Percentiles rank a stretch among this genome's conserved stretches.
Conservation (phyloP, 2,329 filamentous ascomycete species). For the Pseudonectria buxi region DNA sequence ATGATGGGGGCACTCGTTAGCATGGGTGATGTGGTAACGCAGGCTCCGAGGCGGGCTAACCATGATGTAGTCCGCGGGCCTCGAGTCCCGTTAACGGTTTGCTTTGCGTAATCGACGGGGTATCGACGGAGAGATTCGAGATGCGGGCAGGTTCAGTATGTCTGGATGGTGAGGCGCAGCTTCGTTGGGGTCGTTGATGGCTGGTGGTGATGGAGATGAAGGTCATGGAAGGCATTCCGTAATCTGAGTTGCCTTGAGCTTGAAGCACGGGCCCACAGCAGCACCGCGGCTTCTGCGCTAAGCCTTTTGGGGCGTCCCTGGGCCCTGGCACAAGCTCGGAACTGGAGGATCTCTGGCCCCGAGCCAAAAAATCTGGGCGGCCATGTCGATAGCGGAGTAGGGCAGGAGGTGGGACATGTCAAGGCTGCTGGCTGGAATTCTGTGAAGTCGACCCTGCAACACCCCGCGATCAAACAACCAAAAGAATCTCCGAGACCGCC, state of each 20-base stretch:
- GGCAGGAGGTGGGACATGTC: conserved; percentile 35
- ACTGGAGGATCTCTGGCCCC: conserved; percentile 34
- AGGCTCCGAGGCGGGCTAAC: conserved; percentile 24
- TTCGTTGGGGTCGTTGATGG: conserved; percentile 12
- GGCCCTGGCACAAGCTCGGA: conserved; percentile 23
- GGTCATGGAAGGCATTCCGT: conserved; percentile 32
- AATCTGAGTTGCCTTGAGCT: conserved; percentile 37
- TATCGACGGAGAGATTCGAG: not conserved
- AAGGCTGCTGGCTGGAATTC: conserved; percentile 26
- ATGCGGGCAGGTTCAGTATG: conserved; percentile 5
- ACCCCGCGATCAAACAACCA: conserved; percentile 24
- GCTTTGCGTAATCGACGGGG: not conserved
- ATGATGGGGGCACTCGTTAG: conserved; percentile 26
- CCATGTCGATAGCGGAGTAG: conserved; percentile 29
- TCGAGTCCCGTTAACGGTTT: conserved; percentile 3
- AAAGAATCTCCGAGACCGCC: conserved; percentile 19
- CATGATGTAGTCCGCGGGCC: conserved; percentile 34
- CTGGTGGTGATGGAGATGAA: conserved; percentile 26
- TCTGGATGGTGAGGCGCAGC: conserved; percentile 5
- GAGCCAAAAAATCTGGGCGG: conserved; percentile 35
- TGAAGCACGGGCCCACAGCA: conserved; percentile 23
- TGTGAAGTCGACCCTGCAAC: conserved; percentile 24
- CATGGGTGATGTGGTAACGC: conserved; percentile 1
- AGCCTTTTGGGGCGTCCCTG: conserved; percentile 12
- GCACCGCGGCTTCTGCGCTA: conserved; percentile 20